Base-by-base conservation (phyloP, 2,329 filamentous ascomycete genomes). In the Ascomycota sp. region DNA sequence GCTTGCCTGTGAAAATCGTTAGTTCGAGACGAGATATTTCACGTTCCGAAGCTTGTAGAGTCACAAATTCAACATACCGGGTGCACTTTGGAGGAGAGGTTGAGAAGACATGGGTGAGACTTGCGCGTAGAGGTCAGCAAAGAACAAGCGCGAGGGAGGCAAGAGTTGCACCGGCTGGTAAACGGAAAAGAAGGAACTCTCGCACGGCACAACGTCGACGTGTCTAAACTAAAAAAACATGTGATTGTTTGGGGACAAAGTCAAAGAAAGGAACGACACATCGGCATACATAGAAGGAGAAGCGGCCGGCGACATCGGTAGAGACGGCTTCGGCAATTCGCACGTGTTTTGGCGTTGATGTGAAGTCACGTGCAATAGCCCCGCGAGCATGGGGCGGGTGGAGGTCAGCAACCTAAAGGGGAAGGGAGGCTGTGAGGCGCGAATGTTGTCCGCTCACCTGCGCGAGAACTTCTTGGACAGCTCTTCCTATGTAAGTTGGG, bases 31-130 rank as follows among this genome's bases (percentile, higher is more conserved):
- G 15, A 17, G 15, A 17, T 17, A 4, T n/a, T n/a, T 17, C 15
- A 17, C 15, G 15, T 3, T 17, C 4, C 4, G 15, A 17, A 17
- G 15, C 4, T 17, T 17, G 15, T 17, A 17, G 15, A 17, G 15
- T 17, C 15, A 4, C 15, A 17, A 17, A 17, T 20, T 2, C 10
- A 10, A 11, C 63, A 43, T 65, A 92, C 85, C 85, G 40, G 83
- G 85, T 30, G 85, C 77, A 30, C 82, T 86, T 52, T 94, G 85
- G 42, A 98, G 80, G 34, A 98, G 79, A 47, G 89, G 89, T 59
- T 94, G 86, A 52, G 75, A 83, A 39, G 89, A 98, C 89, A 98
- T 95, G 15, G 15, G 4, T 17, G 15, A 17, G 15, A 4, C 15
- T 17, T 17, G 15, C 15, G 15, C 15, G 15, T 17, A 17, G 15